Percentiles rank a stretch among this genome's conserved stretches.
Evolutionary conservation across 495 filamentous ascomycete species (phyloP).

Genomic region (Aspergillus wentii): DNA sequence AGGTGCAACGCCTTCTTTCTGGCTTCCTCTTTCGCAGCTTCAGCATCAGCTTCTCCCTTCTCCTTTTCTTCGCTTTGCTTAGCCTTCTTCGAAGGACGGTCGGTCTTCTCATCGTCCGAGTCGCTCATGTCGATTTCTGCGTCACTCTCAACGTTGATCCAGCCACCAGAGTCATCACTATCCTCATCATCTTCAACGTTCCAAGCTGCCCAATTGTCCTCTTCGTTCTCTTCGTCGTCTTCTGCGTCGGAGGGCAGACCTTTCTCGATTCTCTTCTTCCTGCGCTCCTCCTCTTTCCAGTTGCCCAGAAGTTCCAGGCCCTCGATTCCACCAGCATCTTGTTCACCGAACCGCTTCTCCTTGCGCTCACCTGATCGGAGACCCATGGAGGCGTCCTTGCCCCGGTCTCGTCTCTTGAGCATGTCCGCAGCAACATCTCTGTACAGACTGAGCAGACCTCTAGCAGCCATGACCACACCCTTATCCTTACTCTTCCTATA

Average conservation of each 20-base stretch:
- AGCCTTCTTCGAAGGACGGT: constrained; percentile 58
- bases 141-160: constrained; percentile 87
- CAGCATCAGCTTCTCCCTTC: constrained; percentile 16
- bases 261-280: constrained; percentile 62
- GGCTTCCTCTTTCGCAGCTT: constrained; percentile 12
- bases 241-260: constrained; percentile 53
- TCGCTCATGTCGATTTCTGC: constrained; percentile 74
- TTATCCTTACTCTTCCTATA: constrained; percentile 98
- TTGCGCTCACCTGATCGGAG: constrained; percentile 64
- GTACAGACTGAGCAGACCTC: constrained; percentile 84
- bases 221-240: constrained; percentile 57
- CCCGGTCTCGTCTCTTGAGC: constrained; percentile 84
- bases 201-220: constrained; percentile 73
- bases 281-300: constrained; percentile 88
- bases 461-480: constrained; percentile 94
- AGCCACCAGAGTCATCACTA: constrained; percentile 76
- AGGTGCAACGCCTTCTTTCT: constrained; percentile 54
- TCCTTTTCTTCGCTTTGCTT: constrained; percentile 23
- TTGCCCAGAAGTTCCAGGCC: constrained; percentile 86
- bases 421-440: constrained; percentile 85
- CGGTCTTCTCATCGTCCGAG: constrained; percentile 60
- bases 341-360: constrained; percentile 70
- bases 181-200: constrained; percentile 73
- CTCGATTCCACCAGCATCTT: constrained; percentile 78
- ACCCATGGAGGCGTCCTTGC: constrained; percentile 87